These are phyloP conservation scores for Echium plantagineum DNA, from an alignment of 257 asterid species.

Conservation along the genomic window DNA sequence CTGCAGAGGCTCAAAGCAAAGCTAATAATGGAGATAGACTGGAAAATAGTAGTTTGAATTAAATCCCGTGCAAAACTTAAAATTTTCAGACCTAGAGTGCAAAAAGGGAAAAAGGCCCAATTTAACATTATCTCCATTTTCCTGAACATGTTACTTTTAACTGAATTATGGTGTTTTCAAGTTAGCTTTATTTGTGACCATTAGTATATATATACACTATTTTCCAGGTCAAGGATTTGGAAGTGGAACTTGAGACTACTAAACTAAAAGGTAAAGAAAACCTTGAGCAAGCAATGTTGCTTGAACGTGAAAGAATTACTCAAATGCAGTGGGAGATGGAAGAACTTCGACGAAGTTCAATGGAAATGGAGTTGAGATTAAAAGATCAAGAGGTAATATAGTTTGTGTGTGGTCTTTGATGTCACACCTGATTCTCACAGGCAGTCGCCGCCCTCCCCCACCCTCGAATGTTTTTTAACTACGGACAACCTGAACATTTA, in stretches of 20 bases:
- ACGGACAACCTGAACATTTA: conserved; percentile 12
- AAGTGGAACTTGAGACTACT: conserved; percentile 85
- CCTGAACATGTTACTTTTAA: no score
- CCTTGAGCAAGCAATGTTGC: conserved; percentile 76
- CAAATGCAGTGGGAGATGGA: conserved; percentile 99
- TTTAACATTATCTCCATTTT: no score
- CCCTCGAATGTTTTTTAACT: neutral
- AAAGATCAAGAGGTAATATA: conserved; percentile 50
- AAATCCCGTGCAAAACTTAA: no score
- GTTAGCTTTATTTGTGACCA: neutral
- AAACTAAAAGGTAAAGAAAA: conserved; percentile 80
- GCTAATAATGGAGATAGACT: no score
- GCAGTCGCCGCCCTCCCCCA: no score
- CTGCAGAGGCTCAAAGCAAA: no score
- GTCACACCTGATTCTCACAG: neutral
- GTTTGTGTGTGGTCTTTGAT: conserved; percentile 10
- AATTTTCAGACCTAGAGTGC: no score
- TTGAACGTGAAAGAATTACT: conserved; percentile 87
- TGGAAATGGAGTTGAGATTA: conserved; percentile 82
- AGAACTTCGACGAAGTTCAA: conserved; percentile 68
- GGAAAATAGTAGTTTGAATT: no score
- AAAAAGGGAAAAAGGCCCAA: no score
- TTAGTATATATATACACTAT: neutral
- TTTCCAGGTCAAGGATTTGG: conserved; percentile 88
- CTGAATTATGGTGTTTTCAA: neutral